Evolutionary conservation across 805 yeast genomes (phyloP).

Genomic region (Saccharomycopsis vini): DNA sequence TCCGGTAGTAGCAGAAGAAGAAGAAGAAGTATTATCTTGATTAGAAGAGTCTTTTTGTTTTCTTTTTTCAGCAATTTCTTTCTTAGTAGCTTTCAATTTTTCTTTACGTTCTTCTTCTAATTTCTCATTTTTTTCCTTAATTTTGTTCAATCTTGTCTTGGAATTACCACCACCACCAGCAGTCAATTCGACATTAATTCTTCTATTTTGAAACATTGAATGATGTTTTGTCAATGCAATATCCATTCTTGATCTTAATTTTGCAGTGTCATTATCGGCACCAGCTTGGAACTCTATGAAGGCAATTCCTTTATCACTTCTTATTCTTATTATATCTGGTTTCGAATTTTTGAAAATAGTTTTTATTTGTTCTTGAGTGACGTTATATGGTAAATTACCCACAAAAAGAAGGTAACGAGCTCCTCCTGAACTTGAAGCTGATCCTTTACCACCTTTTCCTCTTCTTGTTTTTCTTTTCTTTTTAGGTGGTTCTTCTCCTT

Average conservation of each 20-base stretch:
- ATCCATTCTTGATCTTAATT: conserved; percentile 51
- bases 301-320: conserved; percentile 86
- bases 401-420: conserved; percentile 78
- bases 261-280: conserved; percentile 33
- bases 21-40: neutral
- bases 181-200: conserved; percentile 90
- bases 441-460: conserved; percentile 64
- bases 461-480: conserved; percentile 71
- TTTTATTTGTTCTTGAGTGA: conserved; percentile 50
- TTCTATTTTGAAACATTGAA: conserved; percentile 55
- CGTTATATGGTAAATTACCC: conserved; percentile 78
- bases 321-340: conserved; percentile 70
- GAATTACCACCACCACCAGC: conserved; percentile 98
- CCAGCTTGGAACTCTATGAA: conserved; percentile 61
- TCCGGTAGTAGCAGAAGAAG: neutral
- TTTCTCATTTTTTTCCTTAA: conserved; percentile 70
- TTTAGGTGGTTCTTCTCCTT: conserved; percentile 30
- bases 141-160: conserved; percentile 52
- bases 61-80: conserved; percentile 21
- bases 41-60: neutral
- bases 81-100: conserved; percentile 35
- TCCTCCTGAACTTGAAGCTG: conserved; percentile 33
- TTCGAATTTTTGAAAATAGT: conserved; percentile 64
- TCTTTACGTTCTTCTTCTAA: conserved; percentile 60
- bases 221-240: conserved; percentile 81